phyloP scores from a whole-genome alignment of 352 stramenopile species.

The Elongisporangium prolatum region DNA sequence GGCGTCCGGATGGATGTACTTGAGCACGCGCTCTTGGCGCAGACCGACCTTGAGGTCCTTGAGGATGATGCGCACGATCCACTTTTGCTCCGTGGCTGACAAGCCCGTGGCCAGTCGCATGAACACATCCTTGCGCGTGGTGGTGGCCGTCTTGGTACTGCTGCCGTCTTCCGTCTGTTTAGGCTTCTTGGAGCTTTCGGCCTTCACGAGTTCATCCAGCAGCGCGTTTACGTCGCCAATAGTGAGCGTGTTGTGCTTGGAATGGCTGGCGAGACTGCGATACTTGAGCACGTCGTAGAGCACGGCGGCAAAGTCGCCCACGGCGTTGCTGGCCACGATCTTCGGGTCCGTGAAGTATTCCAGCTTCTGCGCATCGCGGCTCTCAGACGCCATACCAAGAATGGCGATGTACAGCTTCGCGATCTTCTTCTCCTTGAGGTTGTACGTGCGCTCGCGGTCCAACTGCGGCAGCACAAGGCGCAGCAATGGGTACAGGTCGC shows the following conservation, averaged over 20 bases:
- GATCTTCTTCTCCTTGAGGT: constrained; percentile 87
- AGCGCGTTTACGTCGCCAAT: constrained; percentile 47
- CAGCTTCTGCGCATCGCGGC: constrained; percentile 69
- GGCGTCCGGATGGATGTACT: constrained; percentile 77
- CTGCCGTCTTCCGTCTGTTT: background rate
- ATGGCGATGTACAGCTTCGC: constrained; percentile 74
- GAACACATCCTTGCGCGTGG: constrained; percentile 46
- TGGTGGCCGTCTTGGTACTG: constrained; percentile 9
- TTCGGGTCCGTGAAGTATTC: constrained; percentile 83
- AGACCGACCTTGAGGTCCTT: constrained; percentile 86
- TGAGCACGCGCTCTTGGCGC: constrained; percentile 73
- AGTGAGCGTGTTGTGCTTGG: constrained; percentile 45
- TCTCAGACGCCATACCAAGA: constrained; percentile 56
- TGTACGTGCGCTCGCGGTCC: constrained; percentile 83
- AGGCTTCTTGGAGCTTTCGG: constrained; percentile 20
- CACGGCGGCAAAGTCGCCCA: constrained; percentile 79
- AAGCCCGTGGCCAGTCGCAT: constrained; percentile 78
- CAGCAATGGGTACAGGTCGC: constrained; percentile 71
- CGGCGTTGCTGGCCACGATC: constrained; percentile 70
- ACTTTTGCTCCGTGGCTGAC: constrained; percentile 74
- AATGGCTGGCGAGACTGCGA: constrained; percentile 34
- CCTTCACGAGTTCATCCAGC: constrained; percentile 45
- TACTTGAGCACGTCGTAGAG: constrained; percentile 72
- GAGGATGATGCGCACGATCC: constrained; percentile 76
- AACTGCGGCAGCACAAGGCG: constrained; percentile 72